phyloP scores from a whole-genome alignment of 208 protist species.

The Giardia duodenalis region DNA sequence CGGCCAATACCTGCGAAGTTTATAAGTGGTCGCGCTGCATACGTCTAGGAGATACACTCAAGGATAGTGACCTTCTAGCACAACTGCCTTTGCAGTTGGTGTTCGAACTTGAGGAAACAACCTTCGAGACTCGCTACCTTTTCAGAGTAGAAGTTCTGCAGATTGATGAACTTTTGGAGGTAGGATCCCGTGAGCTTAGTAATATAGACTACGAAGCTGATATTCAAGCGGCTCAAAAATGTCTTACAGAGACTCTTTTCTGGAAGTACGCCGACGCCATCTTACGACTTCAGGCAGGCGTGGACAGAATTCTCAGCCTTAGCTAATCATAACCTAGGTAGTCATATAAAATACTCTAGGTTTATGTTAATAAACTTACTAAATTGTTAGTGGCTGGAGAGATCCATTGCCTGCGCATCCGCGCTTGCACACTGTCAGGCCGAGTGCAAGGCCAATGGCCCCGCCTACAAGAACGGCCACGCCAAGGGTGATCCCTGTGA shows the following conservation, averaged over 20 bases:
- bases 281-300: background rate
- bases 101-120: background rate
- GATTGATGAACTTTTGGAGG: background rate
- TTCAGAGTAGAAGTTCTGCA: background rate
- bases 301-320: background rate
- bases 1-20: no score
- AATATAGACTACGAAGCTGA: background rate
- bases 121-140: background rate
- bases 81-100: background rate
- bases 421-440: no score
- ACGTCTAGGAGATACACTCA: background rate
- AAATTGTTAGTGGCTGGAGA: no score
- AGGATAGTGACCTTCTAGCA: background rate
- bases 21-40: background rate
- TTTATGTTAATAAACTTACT: no score
- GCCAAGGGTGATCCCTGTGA: no score
- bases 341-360: background rate
- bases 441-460: no score
- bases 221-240: background rate
- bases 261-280: background rate
- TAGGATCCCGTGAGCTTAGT: background rate
- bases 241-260: background rate
- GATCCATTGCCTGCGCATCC: no score
- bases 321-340: background rate
- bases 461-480: no score